Conservation (phyloP, 2,329 filamentous ascomycete species). For the Sclerotinia trifoliorum region DNA sequence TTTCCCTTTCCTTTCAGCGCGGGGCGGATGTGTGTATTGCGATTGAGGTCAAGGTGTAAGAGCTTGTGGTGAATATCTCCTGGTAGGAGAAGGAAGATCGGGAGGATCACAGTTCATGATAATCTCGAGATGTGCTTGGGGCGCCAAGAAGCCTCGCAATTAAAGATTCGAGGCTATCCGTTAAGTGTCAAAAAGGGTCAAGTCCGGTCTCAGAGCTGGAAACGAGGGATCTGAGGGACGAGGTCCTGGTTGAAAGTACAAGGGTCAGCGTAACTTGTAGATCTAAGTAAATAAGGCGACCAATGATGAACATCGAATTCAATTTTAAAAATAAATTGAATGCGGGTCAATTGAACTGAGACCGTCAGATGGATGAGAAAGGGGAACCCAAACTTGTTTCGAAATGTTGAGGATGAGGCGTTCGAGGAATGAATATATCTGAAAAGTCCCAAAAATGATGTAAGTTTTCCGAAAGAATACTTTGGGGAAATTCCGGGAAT, state of each 20-base stretch:
- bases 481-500: neutral
- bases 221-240: conserved; percentile 13
- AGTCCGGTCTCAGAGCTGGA: conserved; percentile 15
- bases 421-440: neutral
- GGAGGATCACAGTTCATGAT: conserved; percentile 41
- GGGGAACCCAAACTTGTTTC: conserved; percentile 15
- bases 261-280: conserved; percentile 19
- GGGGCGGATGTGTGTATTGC: neutral
- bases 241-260: conserved; percentile 14
- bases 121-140: conserved; percentile 32
- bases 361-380: conserved; percentile 6
- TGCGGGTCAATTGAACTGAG: conserved; percentile 18
- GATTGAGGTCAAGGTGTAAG: conserved; percentile 38
- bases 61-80: conserved; percentile 40
- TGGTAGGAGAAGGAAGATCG: conserved; percentile 39
- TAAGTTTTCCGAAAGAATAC: conserved; percentile 9
- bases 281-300: conserved; percentile 26
- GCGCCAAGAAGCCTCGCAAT: conserved; percentile 33
- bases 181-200: conserved; percentile 23
- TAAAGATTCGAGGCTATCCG: conserved; percentile 27
- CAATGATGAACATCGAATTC: conserved; percentile 23
- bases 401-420: conserved; percentile 6
- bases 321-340: conserved; percentile 15
- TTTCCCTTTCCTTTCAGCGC: neutral
- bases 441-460: neutral